Evolutionary conservation across 2,329 filamentous ascomycete species (phyloP), one percentile per base, ranked within the genome.

Genomic region (Calonectria pseudoturangicola): DNA sequence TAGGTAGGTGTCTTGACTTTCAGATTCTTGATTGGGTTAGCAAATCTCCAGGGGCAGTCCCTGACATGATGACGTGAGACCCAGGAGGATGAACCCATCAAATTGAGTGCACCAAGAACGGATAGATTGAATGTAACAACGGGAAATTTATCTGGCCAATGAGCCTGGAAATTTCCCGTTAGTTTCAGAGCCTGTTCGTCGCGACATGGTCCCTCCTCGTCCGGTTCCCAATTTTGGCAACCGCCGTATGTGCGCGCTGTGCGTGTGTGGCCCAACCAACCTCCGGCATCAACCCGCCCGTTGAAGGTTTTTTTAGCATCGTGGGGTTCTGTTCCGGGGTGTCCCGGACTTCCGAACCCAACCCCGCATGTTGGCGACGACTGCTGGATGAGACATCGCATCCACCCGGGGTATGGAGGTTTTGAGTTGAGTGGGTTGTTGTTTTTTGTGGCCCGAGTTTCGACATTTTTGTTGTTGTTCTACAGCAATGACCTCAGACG

Each of bases 61-160:
- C 54, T 60, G 54, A 28, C 54, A 60, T 60, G 54, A 60, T 60
- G 33, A 60, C 54, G 54, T 60, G 33, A 60, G 54, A 60, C 54
- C 54, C 6, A 39, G 21, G 16, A 27, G 54, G 54, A 60, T 41
- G 54, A 60, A 60, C 51, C 51, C 51, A 41, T 41, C 54, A 41
- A 48, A 27, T 18, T 3, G 13, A 36, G 21, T 25, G 51, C 25
- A 5, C 21, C 54, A 25, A 58, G 33, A 58, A 41, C 21, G 54
- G 30, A 13, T 41, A 13, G 39, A 60, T 41, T 21, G 4, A 60
- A 60, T 60, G 21, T 41, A 60, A 60, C 54, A 36, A 21, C 54
- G 54, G 54, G 54, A 60, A 60, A 60, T 60, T 60, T 25, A 15
- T 41, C 33, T 41, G 36, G 25, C 54, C 54, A 60, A 60, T 60